Conservation (phyloP, 768 basidiomycete species). For the Mycena venus region DNA sequence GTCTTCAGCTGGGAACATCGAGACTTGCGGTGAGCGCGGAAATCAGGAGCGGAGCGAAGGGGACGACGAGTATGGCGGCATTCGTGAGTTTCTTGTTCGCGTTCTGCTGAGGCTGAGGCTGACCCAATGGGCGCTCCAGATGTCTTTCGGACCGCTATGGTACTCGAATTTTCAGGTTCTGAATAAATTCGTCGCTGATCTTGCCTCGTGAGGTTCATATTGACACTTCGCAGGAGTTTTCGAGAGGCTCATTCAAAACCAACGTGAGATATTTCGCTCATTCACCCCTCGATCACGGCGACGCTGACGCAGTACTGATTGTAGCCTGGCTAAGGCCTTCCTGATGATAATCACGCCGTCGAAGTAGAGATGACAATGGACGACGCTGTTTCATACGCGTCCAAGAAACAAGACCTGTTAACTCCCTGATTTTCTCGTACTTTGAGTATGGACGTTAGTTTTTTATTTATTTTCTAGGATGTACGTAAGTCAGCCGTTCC, state of each 20-base stretch:
- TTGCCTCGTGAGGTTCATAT: too few relatives aligned
- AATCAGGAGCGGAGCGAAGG: neutral
- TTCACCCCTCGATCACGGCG: neutral
- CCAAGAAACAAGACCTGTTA: neutral
- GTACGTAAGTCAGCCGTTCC: too few relatives aligned
- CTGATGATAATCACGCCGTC: neutral
- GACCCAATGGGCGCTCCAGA: conserved; percentile 1
- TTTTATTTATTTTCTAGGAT: too few relatives aligned
- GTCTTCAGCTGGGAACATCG: neutral
- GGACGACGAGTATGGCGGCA: neutral
- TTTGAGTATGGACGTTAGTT: too few relatives aligned
- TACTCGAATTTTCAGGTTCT: neutral
- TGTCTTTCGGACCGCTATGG: neutral
- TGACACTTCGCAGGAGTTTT: too few relatives aligned
- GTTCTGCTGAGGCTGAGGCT: too few relatives aligned
- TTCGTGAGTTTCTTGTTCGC: too few relatives aligned
- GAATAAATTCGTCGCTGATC: neutral
- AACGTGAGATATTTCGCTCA: neutral
- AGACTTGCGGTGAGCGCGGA: neutral
- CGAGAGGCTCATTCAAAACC: too few relatives aligned
- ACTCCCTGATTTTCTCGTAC: neutral
- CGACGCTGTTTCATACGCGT: neutral
- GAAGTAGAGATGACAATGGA: neutral
- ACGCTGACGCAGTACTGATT: neutral
- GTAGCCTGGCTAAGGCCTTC: neutral